Base-by-base conservation (phyloP, 331 rosid species). In the Cydonia oblonga region DNA sequence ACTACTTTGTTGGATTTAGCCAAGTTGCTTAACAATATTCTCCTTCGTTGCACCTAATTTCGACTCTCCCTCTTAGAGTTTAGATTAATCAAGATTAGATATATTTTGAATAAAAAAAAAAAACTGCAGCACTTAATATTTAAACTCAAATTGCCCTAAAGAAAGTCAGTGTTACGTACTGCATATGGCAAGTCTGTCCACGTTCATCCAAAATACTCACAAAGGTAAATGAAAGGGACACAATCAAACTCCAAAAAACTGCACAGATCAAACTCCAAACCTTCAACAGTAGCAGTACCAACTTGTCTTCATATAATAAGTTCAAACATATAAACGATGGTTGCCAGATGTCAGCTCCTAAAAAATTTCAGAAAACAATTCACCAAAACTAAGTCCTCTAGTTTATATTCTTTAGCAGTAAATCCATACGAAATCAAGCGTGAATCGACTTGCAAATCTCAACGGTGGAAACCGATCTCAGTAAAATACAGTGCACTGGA, bases 221-320 rank as follows among this genome's bases (percentile, higher is more conserved):
- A 63, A 44, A 29, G 46, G 46, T 72, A 64, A 53, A 75, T 24
- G 77, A 65, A 70, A 64, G 58, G 19, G 68, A 79, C 77, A 57
- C 59, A 25, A 59, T 46, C 56, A 77, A 69, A 72, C 66, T 44
- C 80, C 54, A 49, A 44, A 2, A 70, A 59, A 63, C 30, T 32
- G n/a, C 66, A 62, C 4, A n/a, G 24, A 63, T n/a, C 16, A 61
- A 40, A 52, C 60, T 68, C 44, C 40, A 49, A 49, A 46, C 59
- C 22, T 23, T 14, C 10, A 18, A 40, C 46, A 28, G 6, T 16
- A 22, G 40, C 72, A 2, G 64, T 20, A 30, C 58, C 25, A 67
- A 44, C 44, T 16, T 67, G 71, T 9, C 71, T 23, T 16, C 69
- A 22, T 9, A 18, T 12, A 67, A 25, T 12, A 24, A 8, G 10